Conservation (phyloP, 1,139 yeast genomes). For the Geotrichum reessii region DNA sequence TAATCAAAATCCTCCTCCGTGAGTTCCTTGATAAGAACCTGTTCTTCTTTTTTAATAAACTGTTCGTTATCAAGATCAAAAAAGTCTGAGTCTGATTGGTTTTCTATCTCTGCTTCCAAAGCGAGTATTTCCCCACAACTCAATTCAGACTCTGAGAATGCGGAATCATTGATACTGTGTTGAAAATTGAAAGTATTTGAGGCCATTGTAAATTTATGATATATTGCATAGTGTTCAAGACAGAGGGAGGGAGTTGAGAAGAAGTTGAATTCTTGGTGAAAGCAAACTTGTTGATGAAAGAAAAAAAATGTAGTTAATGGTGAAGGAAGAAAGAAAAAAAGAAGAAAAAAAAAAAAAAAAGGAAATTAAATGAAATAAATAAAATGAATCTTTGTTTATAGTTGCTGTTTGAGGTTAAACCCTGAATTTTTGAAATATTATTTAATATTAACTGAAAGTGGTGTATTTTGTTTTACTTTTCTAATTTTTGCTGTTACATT, state of each 20-base stretch:
- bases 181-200: background rate
- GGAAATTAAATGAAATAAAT: background rate
- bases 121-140: background rate
- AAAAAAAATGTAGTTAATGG: background rate
- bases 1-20: background rate
- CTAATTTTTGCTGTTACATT: too few relatives aligned
- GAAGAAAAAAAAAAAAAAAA: background rate
- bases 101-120: background rate
- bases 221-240: background rate
- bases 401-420: background rate
- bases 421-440: too few relatives aligned
- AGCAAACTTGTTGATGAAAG: background rate
- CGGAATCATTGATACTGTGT: background rate
- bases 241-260: background rate
- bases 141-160: background rate
- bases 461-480: too few relatives aligned
- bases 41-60: conserved; percentile 1
- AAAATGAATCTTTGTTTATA: background rate
- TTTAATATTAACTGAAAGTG: too few relatives aligned
- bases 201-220: background rate
- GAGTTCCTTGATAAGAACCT: background rate
- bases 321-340: background rate
- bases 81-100: conserved; percentile 1
- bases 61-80: conserved; percentile 6
- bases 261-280: background rate